Base-by-base conservation (phyloP, 345 rosid species). In the Pistacia integerrima region DNA sequence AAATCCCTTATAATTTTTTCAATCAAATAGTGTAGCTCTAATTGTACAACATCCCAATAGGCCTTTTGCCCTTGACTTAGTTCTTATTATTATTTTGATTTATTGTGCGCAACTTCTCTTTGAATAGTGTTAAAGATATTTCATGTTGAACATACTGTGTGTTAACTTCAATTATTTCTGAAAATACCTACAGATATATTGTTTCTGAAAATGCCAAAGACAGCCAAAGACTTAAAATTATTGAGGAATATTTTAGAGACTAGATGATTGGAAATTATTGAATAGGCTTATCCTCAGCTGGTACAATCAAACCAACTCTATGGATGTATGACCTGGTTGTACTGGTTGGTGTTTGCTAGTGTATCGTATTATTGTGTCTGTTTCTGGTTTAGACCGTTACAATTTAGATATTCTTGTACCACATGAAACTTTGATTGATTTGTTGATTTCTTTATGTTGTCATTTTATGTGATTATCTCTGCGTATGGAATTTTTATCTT, bases 381-480 rank as follows among this genome's bases (percentile, higher is more conserved):
- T 25, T 36, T 44, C 18, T 69, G 44, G 33, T 30, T 79, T 71
- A 61, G 70, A 68, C 63, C n/a, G 28, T 56, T 76, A 46, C 64
- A 70, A 48, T 11, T 51, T 11, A 7, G 60, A 66, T 74, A 35
- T 62, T 56, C 79, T 66, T 78, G 70, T 76, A 56, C 75, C 2
- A 13, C 68, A 44, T 67, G 4, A 12, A 46, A 67, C 25, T 41
- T 70, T 66, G 78, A 79, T 73, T 48, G 72, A 46, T 64, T 54
- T 51, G 22, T 74, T 79, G 76, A 55, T 51, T 58, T 41, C 65
- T 78, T 18, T 67, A 22, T 78, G 13, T 17, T 64, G 64, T 66
- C 84, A 3, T 64, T 56, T 11, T 58, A 28, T 38, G 22, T 11
- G 55, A 83, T 69, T 73, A 64, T 55, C 55, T 61, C 49, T 48